Evolutionary conservation across 1,139 yeast genomes (phyloP).

Genomic region (Yamadazyma sp.): DNA sequence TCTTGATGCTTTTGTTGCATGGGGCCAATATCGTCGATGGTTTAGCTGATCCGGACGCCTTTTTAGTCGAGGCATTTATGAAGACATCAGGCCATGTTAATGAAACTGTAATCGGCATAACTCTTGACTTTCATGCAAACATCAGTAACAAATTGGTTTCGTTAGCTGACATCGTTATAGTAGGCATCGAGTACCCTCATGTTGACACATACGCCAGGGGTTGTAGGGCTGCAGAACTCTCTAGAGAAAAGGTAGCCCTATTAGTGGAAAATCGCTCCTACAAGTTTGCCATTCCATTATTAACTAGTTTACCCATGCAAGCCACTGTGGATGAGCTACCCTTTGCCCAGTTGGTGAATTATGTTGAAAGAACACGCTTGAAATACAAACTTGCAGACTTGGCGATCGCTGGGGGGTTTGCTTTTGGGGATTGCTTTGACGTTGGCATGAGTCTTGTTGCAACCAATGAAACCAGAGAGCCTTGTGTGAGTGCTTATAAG

Average conservation of each 20-base stretch:
- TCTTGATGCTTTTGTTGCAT: constrained; percentile 10
- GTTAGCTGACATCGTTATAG: constrained; percentile 6
- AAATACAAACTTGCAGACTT: constrained; percentile 6
- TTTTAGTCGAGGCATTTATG: constrained; percentile 6
- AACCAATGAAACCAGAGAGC: constrained; percentile 2
- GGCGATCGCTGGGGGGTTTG: constrained; percentile 10
- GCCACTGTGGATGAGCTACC: constrained; percentile 8
- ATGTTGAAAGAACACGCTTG: constrained; percentile 3
- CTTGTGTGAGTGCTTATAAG: constrained; percentile 8
- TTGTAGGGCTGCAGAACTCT: constrained; percentile 2
- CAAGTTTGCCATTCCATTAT: constrained; percentile 7
- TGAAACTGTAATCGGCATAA: constrained; percentile 8
- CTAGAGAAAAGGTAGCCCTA: constrained; percentile 1
- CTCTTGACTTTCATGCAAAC: constrained; percentile 11
- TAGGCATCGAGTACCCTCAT: constrained; percentile 11
- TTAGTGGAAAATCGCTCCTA: neutral
- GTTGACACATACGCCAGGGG: constrained; percentile 9
- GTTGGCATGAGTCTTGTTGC: constrained; percentile 10
- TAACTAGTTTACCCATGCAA: constrained; percentile 8
- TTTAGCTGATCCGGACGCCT: constrained; percentile 10
- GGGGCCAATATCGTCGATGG: constrained; percentile 11
- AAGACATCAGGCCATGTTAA: constrained; percentile 2
- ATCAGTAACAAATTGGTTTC: constrained; percentile 7
- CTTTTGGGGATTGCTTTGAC: constrained; percentile 11
- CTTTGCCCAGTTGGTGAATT: constrained; percentile 2